Conservation (phyloP, 2,329 filamentous ascomycete species). For the Dactylella cylindrospora region DNA sequence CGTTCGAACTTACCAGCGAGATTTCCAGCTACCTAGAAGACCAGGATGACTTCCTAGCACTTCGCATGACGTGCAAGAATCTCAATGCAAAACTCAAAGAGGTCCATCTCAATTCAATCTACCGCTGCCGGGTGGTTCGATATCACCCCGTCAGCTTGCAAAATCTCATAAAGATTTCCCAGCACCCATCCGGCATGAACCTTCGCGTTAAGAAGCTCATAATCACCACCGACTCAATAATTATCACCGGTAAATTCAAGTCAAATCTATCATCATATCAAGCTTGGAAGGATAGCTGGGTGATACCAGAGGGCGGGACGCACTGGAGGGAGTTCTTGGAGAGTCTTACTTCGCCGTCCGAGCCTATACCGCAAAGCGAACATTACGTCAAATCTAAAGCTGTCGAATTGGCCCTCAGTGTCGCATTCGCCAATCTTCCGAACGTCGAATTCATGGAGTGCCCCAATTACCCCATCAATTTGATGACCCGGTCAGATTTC, state of each 20-base stretch:
- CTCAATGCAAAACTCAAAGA: background rate
- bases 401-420: slow-evolving; percentile 1
- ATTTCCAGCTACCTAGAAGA: background rate
- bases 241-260: slow-evolving; percentile 22
- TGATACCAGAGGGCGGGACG: slow-evolving; percentile 18
- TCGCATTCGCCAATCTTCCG: slow-evolving; percentile 19
- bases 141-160: background rate
- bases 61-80: slow-evolving; percentile 12
- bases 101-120: slow-evolving; percentile 7
- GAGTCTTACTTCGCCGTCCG: no score
- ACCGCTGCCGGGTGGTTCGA: background rate
- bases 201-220: background rate
- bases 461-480: no score
- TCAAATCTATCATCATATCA: background rate
- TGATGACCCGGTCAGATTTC: background rate
- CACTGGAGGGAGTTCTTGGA: slow-evolving; percentile 12
- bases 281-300: background rate
- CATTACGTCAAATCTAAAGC: no score
- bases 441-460: slow-evolving; percentile 24
- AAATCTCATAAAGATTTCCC: slow-evolving; percentile 12
- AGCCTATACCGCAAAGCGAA: no score
- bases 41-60: slow-evolving; percentile 16
- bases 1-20: background rate
- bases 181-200: slow-evolving; percentile 1
- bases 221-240: background rate